Evolutionary conservation across 2,329 filamentous ascomycete species (phyloP), one percentile per base, ranked within the genome.

Genomic region (Fusarium haematococcum): DNA sequence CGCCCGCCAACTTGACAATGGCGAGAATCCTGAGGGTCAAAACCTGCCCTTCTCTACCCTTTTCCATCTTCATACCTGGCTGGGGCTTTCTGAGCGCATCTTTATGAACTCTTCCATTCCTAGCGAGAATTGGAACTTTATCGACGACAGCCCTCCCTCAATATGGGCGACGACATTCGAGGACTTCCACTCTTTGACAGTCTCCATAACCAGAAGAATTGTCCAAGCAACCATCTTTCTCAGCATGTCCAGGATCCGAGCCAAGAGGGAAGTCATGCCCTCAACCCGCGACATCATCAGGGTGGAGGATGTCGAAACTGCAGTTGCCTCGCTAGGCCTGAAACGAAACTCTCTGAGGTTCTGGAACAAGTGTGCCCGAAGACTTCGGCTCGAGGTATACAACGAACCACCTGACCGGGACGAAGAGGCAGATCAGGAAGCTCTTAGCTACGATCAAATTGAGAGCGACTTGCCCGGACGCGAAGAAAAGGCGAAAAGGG

Each of bases 151-250:
- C 65, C 85, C 85, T 4, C 95, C 95, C 0, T 90, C 92, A 0
- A 89, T 98, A 25, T 91, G 93, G 75, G 89, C 91, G 8, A 95
- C 94, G 2, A 91, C 93, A 0, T 87, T 97, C n/a, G 87, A 90
- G 6, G 94, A 97, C 75, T 92, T 98, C 52, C 88, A 95, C 77
- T 89, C 89, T 10, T 82, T 98, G 2, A 86, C 89, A 0, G 80
- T 93, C 1, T 93, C 89, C 63, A 75, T 97, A 16, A 95, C 93
- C 0, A 90, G 89, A 68, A 88, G 93, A 14, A 83, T 98, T 2
- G 85, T 97, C 2, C 90, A 93, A 56, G 90, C 93, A 0, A 86
- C 90, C 0, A 83, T 97, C 0, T 93, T 92, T 76, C 89, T 94
- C 67, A 90, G 92, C n/a, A 88, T 90, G 80, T 92, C 93, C 3